These are phyloP conservation scores for Cicer judaicum DNA, from an alignment of 306 rosid species.

Conservation along the genomic window DNA sequence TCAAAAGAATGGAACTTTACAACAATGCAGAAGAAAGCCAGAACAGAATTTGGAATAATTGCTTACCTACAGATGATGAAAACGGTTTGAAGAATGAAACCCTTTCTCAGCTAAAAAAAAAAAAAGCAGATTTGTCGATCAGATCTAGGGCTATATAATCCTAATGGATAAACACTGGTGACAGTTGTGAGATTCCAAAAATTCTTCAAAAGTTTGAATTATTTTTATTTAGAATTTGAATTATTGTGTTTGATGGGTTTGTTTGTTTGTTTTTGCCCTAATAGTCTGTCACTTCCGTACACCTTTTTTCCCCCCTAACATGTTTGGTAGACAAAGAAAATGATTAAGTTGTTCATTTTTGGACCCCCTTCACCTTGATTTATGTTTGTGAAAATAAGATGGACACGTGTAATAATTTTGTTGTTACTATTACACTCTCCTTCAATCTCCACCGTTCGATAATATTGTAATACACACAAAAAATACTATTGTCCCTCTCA, in stretches of 20 bases:
- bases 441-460: constrained; percentile 31
- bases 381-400: neutral
- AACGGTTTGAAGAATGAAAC: constrained; percentile 36
- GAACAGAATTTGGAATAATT: constrained; percentile 5
- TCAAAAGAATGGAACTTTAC: constrained; percentile 27
- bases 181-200: constrained; percentile 53
- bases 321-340: constrained; percentile 51
- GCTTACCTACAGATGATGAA: constrained; percentile 40
- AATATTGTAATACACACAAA: too few relatives aligned
- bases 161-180: constrained; percentile 44
- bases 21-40: constrained; percentile 37
- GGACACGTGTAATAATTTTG: constrained; percentile 23
- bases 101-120: constrained; percentile 15
- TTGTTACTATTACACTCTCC: neutral
- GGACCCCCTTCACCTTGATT: constrained; percentile 1
- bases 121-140: constrained; percentile 47
- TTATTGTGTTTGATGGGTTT: constrained; percentile 19
- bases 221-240: constrained; percentile 36
- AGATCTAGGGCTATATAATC: constrained; percentile 49
- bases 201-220: constrained; percentile 39
- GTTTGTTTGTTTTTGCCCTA: constrained; percentile 32
- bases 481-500: too few relatives aligned
- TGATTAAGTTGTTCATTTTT: constrained; percentile 37
- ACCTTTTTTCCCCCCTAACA: constrained; percentile 17
- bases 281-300: constrained; percentile 31